A percentile compares a stretch with the other conserved stretches of the same genome.
Evolutionary conservation across 345 rosid species (phyloP).

Genomic region (Brassica rapa): DNA sequence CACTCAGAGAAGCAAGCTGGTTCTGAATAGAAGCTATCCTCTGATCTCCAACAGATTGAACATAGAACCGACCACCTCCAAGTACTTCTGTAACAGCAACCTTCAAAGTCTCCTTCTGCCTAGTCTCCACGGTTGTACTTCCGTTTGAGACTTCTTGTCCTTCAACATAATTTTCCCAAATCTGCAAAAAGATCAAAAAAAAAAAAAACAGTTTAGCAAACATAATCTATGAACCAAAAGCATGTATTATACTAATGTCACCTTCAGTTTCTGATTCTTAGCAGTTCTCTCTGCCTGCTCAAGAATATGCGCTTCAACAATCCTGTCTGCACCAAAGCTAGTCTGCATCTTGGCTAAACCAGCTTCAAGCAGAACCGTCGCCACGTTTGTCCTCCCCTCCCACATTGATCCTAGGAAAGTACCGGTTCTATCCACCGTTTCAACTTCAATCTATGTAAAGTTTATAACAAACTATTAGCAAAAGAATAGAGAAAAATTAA

Average conservation of each 20-base stretch:
- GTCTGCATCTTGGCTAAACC: constrained; percentile 93
- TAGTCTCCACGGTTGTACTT: constrained; percentile 57
- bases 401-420: constrained; percentile 95
- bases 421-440: constrained; percentile 90
- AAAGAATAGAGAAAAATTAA: background rate
- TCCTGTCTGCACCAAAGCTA: constrained; percentile 82
- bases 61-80: constrained; percentile 88
- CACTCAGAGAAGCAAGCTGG: constrained; percentile 70
- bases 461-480: background rate
- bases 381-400: constrained; percentile 82
- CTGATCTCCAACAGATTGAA: constrained; percentile 78
- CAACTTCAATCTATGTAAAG: constrained; percentile 76
- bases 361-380: constrained; percentile 80
- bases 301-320: constrained; percentile 77
- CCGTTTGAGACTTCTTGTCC: constrained; percentile 86
- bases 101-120: constrained; percentile 88
- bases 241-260: constrained; percentile 32
- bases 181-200: constrained; percentile 45
- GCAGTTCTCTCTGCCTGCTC: constrained; percentile 92
- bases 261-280: constrained; percentile 85
- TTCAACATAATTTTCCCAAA: constrained; percentile 98
- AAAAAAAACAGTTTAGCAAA: background rate
- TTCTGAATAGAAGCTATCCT: constrained; percentile 75
- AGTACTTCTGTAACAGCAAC: constrained; percentile 89
- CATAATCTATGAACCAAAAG: background rate